Percentiles rank a stretch among this genome's conserved stretches.
Conservation (phyloP, 495 filamentous ascomycete genomes). For the Penicillium atrosanguineum region DNA sequence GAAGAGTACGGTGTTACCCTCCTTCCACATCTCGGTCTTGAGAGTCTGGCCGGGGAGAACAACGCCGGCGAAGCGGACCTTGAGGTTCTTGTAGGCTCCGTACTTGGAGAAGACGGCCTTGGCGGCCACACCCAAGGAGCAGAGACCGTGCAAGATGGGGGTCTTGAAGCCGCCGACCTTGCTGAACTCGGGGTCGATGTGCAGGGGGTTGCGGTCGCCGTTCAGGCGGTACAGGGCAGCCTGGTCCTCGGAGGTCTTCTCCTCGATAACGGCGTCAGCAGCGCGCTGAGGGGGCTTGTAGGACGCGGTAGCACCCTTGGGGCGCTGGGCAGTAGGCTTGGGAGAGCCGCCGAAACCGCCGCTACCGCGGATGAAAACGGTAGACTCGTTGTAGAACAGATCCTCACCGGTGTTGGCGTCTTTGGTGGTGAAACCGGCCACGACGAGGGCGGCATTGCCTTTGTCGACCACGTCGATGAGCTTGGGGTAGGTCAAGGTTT, state of each 20-base stretch:
- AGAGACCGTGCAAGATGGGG: slow-evolving; percentile 93
- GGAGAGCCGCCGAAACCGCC: slow-evolving; percentile 88
- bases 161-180: slow-evolving; percentile 94
- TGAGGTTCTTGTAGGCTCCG: slow-evolving; percentile 87
- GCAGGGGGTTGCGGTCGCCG: slow-evolving; percentile 90
- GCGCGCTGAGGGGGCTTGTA: slow-evolving; percentile 75
- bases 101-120: slow-evolving; percentile 87
- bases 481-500: slow-evolving; percentile 75
- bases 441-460: slow-evolving; percentile 83
- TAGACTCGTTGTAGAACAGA: slow-evolving; percentile 94
- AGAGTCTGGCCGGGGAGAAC: slow-evolving; percentile 93
- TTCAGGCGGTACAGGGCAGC: slow-evolving; percentile 92
- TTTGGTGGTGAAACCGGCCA: slow-evolving; percentile 77
- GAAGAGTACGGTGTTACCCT: slow-evolving; percentile 83
- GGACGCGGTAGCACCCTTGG: slow-evolving; percentile 73
- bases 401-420: slow-evolving; percentile 76
- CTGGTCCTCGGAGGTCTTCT: slow-evolving; percentile 90
- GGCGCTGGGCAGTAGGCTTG: slow-evolving; percentile 63
- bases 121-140: slow-evolving; percentile 88
- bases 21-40: slow-evolving; percentile 98
- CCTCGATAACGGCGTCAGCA: slow-evolving; percentile 81
- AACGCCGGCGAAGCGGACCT: slow-evolving; percentile 92
- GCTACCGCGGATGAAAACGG: slow-evolving; percentile 86
- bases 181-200: slow-evolving; percentile 92
- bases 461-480: slow-evolving; percentile 96